These are phyloP conservation scores for Pharnaceum exiguum DNA, from an alignment of 148 eudicot species.

Conservation along the genomic window DNA sequence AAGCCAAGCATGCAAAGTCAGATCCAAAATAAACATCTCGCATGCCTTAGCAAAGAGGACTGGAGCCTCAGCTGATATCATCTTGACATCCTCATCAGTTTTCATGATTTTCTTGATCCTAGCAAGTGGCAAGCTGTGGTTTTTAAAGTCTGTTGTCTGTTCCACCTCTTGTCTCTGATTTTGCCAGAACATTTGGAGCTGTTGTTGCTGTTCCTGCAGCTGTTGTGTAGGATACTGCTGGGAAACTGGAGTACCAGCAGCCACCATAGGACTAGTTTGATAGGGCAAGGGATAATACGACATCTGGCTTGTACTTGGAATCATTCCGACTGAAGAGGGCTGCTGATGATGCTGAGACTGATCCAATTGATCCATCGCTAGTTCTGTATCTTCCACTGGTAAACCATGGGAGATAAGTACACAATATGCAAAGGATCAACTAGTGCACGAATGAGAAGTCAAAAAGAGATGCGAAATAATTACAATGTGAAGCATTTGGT, in stretches of 20 bases:
- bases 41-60: constrained; percentile 34
- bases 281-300: not conserved
- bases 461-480: too few species aligned
- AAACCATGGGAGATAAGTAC: too few species aligned
- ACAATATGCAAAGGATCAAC: too few species aligned
- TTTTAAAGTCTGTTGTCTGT: constrained; percentile 30
- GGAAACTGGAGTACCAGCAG: not conserved
- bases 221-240: constrained; percentile 10
- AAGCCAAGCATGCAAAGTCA: constrained; percentile 33
- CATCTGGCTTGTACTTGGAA: too few species aligned
- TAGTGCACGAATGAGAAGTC: too few species aligned
- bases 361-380: not conserved
- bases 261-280: not conserved
- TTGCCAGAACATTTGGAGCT: constrained; percentile 32
- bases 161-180: constrained; percentile 32
- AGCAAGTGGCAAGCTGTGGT: constrained; percentile 40
- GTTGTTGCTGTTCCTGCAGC: constrained; percentile 20
- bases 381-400: not conserved
- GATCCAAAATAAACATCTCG: constrained; percentile 38
- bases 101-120: constrained; percentile 44
- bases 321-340: not conserved
- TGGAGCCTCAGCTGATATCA: constrained; percentile 38
- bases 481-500: too few species aligned
- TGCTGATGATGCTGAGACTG: not conserved
- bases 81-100: constrained; percentile 40